Evolutionary conservation across 345 rosid species (phyloP), one percentile per base, ranked within the genome.

Genomic region (Trapa incisa): DNA sequence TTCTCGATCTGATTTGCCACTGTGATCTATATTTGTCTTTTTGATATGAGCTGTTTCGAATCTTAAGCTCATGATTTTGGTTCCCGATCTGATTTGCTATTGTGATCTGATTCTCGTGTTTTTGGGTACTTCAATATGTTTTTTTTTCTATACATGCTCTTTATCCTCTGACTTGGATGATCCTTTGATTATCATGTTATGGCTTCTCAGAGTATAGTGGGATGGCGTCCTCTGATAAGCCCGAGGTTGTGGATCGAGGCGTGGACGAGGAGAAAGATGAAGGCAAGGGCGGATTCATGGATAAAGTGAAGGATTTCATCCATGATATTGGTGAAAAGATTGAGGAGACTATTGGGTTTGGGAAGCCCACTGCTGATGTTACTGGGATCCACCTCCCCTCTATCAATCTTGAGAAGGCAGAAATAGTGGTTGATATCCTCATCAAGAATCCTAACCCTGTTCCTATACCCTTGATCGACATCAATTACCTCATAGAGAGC

Each of bases 301-400:
- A 83, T 17, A 91, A 87, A 75, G 97, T 95, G 54, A 95, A 94
- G 89, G 99, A 61, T 76, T 95, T 91, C 74, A 87, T 94, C 71
- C 93, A 94, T 3, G 97, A 86, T 71, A 80, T 91, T 66, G 97
- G 97, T 64, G 97, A 89, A 81, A 95, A 95, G 84, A 81, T 91
- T 15, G 96, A 91, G 72, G 99, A 67, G 69, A 75, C 97, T 33
- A 83, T 95, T 54, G 96, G 97, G 16, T 89, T 91, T 36, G 99
- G 99, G 65, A 95, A 91, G 81, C 99, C 99, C 61, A 89, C 97
- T 38, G 96, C 97, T 45, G 96, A 95, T 75, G 92, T 91, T 50
- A 37, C 88, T 8, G 97, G 72, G 4, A 82, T 95, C 43, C 96
- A 91, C 71, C 67, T 91, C 72, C 97, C 96, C 41, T 69, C 41